These are phyloP conservation scores for Phytophthora sp. DNA, from an alignment of 352 stramenopile genomes.

Conservation along the genomic window DNA sequence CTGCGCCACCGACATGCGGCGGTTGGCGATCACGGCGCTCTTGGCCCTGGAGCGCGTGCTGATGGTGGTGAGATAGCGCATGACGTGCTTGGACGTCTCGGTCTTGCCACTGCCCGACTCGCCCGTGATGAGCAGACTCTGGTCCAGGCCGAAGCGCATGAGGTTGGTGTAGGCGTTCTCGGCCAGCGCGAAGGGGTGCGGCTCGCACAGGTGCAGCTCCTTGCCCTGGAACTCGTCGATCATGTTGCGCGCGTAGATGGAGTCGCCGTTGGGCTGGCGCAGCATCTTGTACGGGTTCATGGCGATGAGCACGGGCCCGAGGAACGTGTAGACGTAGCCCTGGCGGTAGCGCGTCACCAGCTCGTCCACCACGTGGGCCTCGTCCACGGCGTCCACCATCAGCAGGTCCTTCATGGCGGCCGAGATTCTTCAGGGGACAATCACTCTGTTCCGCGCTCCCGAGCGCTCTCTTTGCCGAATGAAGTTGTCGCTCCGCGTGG, in stretches of 20 bases:
- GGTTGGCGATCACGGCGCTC: conserved; percentile 74
- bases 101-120: conserved; percentile 94
- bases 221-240: conserved; percentile 82
- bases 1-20: conserved; percentile 80
- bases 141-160: conserved; percentile 87
- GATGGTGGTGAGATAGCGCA: conserved; percentile 94
- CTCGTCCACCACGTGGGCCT: conserved; percentile 78
- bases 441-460: conserved; percentile 19
- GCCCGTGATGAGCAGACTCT: conserved; percentile 86
- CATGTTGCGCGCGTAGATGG: conserved; percentile 82
- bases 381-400: conserved; percentile 79
- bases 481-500: conserved; percentile 21
- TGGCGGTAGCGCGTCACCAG: conserved; percentile 81
- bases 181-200: conserved; percentile 87
- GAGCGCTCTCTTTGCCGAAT: conserved; percentile 41
- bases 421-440: conserved; percentile 9
- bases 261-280: conserved; percentile 63
- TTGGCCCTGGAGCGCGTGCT: conserved; percentile 72
- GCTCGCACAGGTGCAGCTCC: conserved; percentile 81
- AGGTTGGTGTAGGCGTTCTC: conserved; percentile 90
- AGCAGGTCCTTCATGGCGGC: conserved; percentile 70
- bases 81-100: conserved; percentile 96
- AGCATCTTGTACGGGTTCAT: conserved; percentile 92
- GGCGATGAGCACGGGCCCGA: conserved; percentile 90
- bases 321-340: conserved; percentile 91